Evolutionary conservation across 2,329 filamentous ascomycete species (phyloP), one percentile per base, ranked within the genome.

Genomic region (Endoconidiophora polonica): DNA sequence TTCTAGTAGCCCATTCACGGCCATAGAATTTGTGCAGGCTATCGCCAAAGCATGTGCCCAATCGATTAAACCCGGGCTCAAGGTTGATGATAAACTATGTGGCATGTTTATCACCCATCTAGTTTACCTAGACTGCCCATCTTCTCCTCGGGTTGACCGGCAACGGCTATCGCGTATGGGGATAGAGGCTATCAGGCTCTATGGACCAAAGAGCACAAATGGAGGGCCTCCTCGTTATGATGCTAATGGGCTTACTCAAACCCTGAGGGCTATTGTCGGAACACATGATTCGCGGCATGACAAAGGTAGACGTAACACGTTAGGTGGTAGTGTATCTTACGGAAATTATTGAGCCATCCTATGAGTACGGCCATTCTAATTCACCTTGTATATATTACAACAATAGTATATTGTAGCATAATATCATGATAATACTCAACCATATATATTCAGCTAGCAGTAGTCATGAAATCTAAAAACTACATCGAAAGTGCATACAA

Each of bases 71-170:
- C 59, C 71, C 6, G 58, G 60, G 0, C 57, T 59, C 3, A 63
- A 68, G 1, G 49, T 54, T 0, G 59, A 62, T 20, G 59, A 67
- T 1, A 73, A 79, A 4, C 9, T 33, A 12, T 83, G 79, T 58
- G 70, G 64, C 23, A 68, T 67, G 2, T 94, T 91, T 58, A 80
- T 95, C 3, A 93, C 83, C 5, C 88, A 95, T 61, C 63, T 95
- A 12, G 71, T 95, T 5, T 83, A 94, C 59, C 65, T 94, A 0
- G 83, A 88, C 40, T 81, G 79, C 0, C 72, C 77, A 0, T 74
- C 73, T 0, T 79, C 81, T 20, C 88, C 88, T 0, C 66, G 61
- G 3, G 81, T 94, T 1, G 78, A 94, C 57, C 77, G 71, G 46
- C 72, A 72, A 4, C 72, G 71, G 49, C 68, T 95, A 41, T 65